These are phyloP conservation scores for Saksenaea vasiformis DNA, from an alignment of 371 early-diverging fungal species.

Conservation along the genomic window DNA sequence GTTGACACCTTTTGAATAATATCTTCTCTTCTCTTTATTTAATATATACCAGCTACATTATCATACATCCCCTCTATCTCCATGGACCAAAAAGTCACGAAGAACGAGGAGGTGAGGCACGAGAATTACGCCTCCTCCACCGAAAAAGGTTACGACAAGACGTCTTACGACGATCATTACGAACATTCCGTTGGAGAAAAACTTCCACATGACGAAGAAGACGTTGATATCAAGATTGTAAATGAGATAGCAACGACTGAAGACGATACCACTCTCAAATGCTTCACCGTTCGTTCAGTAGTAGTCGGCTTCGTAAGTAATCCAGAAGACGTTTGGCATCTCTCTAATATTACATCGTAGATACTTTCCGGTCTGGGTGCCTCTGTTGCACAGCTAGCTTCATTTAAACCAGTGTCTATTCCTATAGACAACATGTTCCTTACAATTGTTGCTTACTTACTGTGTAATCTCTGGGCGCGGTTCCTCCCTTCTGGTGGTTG, in stretches of 20 bases:
- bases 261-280: constrained; percentile 31
- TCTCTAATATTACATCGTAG: not conserved
- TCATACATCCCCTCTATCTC: too few species aligned
- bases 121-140: too few species aligned
- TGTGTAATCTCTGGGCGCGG: constrained; percentile 32
- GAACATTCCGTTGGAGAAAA: not conserved
- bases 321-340: not conserved
- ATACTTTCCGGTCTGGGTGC: constrained; percentile 20
- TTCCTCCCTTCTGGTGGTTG: constrained; percentile 28
- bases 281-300: constrained; percentile 32
- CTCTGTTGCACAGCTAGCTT: constrained; percentile 41
- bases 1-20: too few species aligned
- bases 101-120: too few species aligned
- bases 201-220: constrained; percentile 1
- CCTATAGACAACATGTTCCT: constrained; percentile 41
- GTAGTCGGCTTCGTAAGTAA: constrained; percentile 35
- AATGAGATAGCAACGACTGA: constrained; percentile 37
- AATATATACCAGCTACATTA: too few species aligned
- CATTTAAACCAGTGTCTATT: constrained; percentile 43
- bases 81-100: too few species aligned
- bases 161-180: not conserved
- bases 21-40: too few species aligned
- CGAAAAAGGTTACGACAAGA: too few species aligned
- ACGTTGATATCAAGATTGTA: constrained; percentile 21
- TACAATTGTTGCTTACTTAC: constrained; percentile 41